Evolutionary conservation across 139 green algal species (phyloP).

Genomic region (Coccomyxa sp.): DNA sequence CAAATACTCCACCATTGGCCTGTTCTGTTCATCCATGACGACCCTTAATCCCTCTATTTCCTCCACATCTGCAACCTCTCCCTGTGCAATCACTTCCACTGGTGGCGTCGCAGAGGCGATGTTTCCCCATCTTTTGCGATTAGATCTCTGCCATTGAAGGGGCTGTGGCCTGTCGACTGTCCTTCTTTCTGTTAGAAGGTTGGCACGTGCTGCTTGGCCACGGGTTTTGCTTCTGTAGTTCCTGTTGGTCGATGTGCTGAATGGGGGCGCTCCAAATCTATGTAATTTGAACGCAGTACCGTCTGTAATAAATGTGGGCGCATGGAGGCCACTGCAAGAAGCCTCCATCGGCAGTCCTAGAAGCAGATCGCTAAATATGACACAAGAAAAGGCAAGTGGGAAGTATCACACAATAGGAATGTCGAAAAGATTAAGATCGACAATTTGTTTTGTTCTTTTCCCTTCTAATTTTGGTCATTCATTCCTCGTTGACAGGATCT

Average conservation of each 20-base stretch:
- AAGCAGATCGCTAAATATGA: no score
- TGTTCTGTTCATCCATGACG: constrained; percentile 29
- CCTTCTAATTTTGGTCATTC: no score
- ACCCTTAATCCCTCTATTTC: constrained; percentile 55
- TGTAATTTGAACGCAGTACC: background rate
- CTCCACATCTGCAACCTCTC: constrained; percentile 54
- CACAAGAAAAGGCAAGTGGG: no score
- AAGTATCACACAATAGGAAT: no score
- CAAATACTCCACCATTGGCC: constrained; percentile 65
- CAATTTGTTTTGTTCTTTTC: no score
- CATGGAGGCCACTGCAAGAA: background rate
- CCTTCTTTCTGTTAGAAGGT: background rate
- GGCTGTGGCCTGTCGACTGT: background rate
- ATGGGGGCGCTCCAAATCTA: background rate
- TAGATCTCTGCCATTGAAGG: background rate
- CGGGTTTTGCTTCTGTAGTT: background rate
- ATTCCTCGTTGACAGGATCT: no score
- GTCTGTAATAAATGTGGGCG: background rate
- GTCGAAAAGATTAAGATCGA: no score
- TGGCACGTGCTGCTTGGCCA: background rate
- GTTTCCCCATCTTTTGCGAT: no score
- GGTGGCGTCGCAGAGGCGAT: background rate
- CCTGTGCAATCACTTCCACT: background rate
- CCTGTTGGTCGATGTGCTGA: background rate
- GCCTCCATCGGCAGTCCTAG: background rate